Percentiles rank a stretch among this genome's conserved stretches.
Conservation (phyloP, 2,329 filamentous ascomycete species). For the Catunica adiposa region DNA sequence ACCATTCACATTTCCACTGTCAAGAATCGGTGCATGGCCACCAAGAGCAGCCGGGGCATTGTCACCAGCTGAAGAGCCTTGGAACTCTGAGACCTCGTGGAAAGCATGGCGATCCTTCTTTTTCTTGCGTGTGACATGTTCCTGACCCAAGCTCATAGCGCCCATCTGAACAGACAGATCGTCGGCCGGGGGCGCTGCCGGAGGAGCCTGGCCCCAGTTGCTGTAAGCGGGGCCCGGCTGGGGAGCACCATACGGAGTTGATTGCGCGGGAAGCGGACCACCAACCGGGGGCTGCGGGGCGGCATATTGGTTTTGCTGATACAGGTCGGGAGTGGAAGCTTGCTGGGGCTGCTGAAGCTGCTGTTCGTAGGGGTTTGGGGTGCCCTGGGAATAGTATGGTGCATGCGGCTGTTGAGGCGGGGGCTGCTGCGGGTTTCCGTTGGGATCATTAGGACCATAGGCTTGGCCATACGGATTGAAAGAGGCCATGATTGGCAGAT, state of each 20-base stretch:
- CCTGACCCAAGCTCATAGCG: constrained; percentile 43
- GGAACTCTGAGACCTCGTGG: constrained; percentile 58
- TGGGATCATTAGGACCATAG: constrained; percentile 2
- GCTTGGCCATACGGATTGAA: constrained; percentile 3
- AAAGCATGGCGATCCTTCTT: constrained; percentile 95
- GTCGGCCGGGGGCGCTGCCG: constrained; percentile 22
- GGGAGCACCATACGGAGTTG: constrained; percentile 9
- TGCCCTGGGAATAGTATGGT: neutral
- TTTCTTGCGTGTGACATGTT: constrained; percentile 42
- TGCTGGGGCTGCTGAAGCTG: constrained; percentile 29
- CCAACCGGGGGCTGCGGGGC: constrained; percentile 4
- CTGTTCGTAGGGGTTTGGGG: constrained; percentile 4
- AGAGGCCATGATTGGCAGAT: neutral
- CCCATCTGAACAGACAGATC: constrained; percentile 58
- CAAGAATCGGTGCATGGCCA: constrained; percentile 14
- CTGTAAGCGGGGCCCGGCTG: constrained; percentile 1
- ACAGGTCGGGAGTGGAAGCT: constrained; percentile 5
- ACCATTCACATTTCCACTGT: constrained; percentile 7
- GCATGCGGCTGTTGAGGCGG: neutral
- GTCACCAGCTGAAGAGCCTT: constrained; percentile 50
- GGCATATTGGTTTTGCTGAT: constrained; percentile 3
- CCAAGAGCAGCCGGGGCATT: constrained; percentile 44
- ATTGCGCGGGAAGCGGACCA: constrained; percentile 9
- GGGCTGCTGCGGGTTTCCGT: neutral
- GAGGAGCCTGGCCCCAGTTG: neutral